Base-by-base conservation (phyloP, 768 basidiomycete genomes). In the Pulveroboletus ravenelii region DNA sequence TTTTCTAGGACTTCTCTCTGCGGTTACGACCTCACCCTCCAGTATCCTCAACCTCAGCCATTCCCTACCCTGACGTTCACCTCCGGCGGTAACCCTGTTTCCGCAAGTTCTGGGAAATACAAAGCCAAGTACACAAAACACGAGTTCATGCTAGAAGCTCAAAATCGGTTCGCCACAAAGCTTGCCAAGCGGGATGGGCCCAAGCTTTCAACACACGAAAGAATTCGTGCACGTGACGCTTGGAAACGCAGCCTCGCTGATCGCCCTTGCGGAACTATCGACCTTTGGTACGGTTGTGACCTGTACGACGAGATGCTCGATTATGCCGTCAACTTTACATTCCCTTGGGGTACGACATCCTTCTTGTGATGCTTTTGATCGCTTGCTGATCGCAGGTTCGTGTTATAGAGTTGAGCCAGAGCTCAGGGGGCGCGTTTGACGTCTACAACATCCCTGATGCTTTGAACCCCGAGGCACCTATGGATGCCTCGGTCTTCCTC, bases 261-360 rank as follows among this genome's bases (percentile, higher is more conserved):
- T 23, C 70, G 78, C 30, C 65, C 77, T 1, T 81, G 80, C 54
- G 81, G 76, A 9, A 79, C 78, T 2, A 74, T 84, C 41, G 76
- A 83, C 57, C 64, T 78, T 27, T 80, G 79, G 82, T 85, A 84
- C 41, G 81, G 81, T 6, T 89, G 87, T 65, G 72, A 80, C 48
- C 62, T 87, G 10, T 74, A 79, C 42, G 78, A 82, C 50, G 79
- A 84, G 69, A 77, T 83, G 66, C 58, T 85, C 30, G 86, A 88
- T 65, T 88, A 88, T 55, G 83, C 85, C 14, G 45, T 80, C 51
- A 89, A 89, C 60, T 87, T 74, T 60, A 85, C 86, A 1, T 80
- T 74, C 60, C 87, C 87, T 2, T 79, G 77, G 78, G 58, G 73
- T 80, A 68, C 18, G 74, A 15, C 27, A 6, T 36, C 38, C n/a